Evolutionary conservation across 1,284 basidiomycete genomes (phyloP).

Genomic region (Melampsora americana): DNA sequence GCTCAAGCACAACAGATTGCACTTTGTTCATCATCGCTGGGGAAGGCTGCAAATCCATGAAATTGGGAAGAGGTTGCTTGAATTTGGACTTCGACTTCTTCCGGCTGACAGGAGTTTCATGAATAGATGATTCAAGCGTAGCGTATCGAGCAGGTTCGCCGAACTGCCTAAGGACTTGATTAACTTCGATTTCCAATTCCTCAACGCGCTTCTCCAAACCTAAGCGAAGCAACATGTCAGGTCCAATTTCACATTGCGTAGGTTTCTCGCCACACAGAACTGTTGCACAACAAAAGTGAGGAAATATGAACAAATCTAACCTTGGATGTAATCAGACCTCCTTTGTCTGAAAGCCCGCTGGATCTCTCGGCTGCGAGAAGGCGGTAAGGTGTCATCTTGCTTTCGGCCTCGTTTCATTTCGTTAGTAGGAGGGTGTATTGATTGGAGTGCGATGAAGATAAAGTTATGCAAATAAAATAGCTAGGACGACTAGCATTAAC

Average conservation of each 20-base stretch:
- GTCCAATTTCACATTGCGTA: too few species aligned
- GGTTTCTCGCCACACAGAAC: too few species aligned
- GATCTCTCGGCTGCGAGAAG: constrained; percentile 84
- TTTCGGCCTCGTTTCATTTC: constrained; percentile 68
- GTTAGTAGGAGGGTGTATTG: background rate
- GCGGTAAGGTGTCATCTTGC: constrained; percentile 83
- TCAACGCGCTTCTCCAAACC: constrained; percentile 29
- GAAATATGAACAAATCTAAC: background rate
- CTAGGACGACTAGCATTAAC: background rate
- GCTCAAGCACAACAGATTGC: background rate
- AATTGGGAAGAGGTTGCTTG: constrained; percentile 24
- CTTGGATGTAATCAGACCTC: constrained; percentile 74
- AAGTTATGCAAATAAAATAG: background rate
- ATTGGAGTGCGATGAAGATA: background rate
- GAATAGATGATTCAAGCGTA: background rate
- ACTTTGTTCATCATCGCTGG: background rate
- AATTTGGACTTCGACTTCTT: constrained; percentile 31
- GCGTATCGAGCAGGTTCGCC: constrained; percentile 31
- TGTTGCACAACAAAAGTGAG: background rate
- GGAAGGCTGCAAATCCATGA: constrained; percentile 18
- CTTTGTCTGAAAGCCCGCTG: constrained; percentile 86
- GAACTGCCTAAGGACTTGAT: constrained; percentile 23
- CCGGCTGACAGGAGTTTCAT: constrained; percentile 15
- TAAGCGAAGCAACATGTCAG: background rate
- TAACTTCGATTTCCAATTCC: constrained; percentile 31